phyloP scores from a whole-genome alignment of 371 early-diverging fungal species.

The Funneliformis caledonium region DNA sequence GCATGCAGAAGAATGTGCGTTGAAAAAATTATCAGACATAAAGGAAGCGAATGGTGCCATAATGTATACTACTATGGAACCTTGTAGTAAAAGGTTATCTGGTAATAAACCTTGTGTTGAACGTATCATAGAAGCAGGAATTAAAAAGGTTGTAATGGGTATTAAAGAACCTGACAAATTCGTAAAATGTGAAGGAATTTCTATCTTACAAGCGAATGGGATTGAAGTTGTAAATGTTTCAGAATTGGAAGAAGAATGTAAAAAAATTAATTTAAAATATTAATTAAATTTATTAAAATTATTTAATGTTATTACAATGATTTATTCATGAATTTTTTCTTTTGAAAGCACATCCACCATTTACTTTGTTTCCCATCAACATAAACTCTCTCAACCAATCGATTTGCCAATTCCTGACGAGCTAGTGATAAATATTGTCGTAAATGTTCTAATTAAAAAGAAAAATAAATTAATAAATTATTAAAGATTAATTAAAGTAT shows the following conservation, averaged over 20 bases:
- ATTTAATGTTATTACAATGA: conserved; percentile 51
- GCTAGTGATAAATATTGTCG: conserved; percentile 88
- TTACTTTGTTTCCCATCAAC: conserved; percentile 85
- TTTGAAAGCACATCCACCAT: conserved; percentile 98
- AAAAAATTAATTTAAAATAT: conserved; percentile 43
- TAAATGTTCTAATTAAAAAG: conserved; percentile 66
- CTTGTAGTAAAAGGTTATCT: conserved; percentile 79
- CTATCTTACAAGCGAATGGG: conserved; percentile 60
- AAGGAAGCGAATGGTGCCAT: conserved; percentile 47
- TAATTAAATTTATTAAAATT: background rate
- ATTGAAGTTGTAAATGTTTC: conserved; percentile 69
- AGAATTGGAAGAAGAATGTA: conserved; percentile 72
- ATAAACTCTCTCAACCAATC: conserved; percentile 82
- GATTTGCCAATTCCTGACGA: conserved; percentile 83
- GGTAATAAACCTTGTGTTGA: conserved; percentile 76
- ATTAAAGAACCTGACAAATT: conserved; percentile 87
- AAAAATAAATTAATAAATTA: background rate
- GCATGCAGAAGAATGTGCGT: conserved; percentile 88
- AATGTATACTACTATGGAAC: conserved; percentile 94
- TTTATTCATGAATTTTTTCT: conserved; percentile 97
- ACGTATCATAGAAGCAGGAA: conserved; percentile 69
- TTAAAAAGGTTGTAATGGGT: conserved; percentile 83
- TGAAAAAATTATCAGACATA: conserved; percentile 63
- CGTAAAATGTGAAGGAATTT: conserved; percentile 74
- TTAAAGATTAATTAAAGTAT: background rate